Base-by-base conservation (phyloP, 495 filamentous ascomycete species). In the Hyaloscypha variabilis region DNA sequence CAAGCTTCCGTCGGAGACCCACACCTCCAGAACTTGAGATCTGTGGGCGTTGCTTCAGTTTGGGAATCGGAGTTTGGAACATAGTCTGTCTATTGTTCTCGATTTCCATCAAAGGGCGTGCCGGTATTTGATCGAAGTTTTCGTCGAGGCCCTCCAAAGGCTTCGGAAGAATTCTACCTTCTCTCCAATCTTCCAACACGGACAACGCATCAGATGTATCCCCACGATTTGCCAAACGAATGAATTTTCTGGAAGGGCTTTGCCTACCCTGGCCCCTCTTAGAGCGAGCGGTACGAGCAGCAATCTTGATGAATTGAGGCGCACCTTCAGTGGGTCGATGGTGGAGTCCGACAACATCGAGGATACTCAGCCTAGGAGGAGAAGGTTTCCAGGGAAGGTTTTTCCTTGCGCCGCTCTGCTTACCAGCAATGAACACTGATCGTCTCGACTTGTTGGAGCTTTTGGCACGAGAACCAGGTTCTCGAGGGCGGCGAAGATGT, bases 291-390 rank as follows among this genome's bases (percentile, higher is more conserved):
- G 82, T 79, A 56, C 96, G 87, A 23, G 85, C 85, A 46, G 95
- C 95, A 67, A 99, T 75, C 58, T 86, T 87, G 24, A 97, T 77
- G 71, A 98, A 98, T 30, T 78, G 77, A 6, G 95, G 94, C 65
- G 58, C 94, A 87, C 59, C 90, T 85, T 34, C 94, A 74, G 30
- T 73, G 64, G 19, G 21, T 73, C 39, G 36, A 23, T 19, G 31
- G 30, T 28, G 1, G 42, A 14, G 5, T 28, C 62, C 57, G 14
- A 42, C 60, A 23, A 70, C 65, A 49, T 74, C 69, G 3, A 71
- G 49, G 42, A 69, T 72, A 36, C 54, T 60, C 31, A 71, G 60
- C 58, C 65, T 62, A 6, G 68, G 66, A 51, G 67, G 60, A 8
- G 29, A 1, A n/a, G 46, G 42, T 36, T 54, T 36, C 21, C 42